A percentile compares a stretch with the other conserved stretches of the same genome.
These are phyloP conservation scores for Torulaspora franciscae DNA, from an alignment of 805 yeast genomes.

Conservation along the genomic window DNA sequence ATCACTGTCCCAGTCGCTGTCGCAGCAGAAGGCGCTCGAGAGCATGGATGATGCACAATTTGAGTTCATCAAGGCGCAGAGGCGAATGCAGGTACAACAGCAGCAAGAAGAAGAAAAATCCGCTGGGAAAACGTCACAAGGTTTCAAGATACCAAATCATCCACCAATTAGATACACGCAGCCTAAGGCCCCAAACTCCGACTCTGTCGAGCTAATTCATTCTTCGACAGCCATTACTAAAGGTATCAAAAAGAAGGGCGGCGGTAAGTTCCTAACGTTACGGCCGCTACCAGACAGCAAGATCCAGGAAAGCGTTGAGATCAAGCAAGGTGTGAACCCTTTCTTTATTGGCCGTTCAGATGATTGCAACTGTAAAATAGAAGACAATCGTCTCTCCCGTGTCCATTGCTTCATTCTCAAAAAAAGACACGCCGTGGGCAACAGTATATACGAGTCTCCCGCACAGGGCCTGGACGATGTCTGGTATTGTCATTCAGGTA, in stretches of 20 bases:
- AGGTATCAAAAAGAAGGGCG: conserved; percentile 20
- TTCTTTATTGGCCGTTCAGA: conserved; percentile 71
- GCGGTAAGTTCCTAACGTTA: conserved; percentile 61
- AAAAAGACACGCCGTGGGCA: conserved; percentile 56
- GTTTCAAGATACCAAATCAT: conserved; percentile 29
- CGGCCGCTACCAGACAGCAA: conserved; percentile 47
- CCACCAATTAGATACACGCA: conserved; percentile 31
- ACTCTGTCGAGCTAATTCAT: conserved; percentile 10
- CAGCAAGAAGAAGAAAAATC: conserved; percentile 15
- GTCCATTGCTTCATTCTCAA: conserved; percentile 69
- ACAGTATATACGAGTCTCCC: conserved; percentile 59
- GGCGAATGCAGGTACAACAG: conserved; percentile 17
- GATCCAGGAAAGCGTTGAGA: conserved; percentile 44
- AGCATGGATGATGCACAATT: conserved; percentile 34
- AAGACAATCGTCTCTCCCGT: conserved; percentile 77
- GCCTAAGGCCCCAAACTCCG: conserved; percentile 16
- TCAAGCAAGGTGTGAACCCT: conserved; percentile 64
- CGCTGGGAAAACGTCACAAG: conserved; percentile 13
- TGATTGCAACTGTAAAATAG: conserved; percentile 54
- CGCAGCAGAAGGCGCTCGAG: conserved; percentile 53
- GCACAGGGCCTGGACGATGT: conserved; percentile 69
- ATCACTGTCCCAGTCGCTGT: conserved; percentile 65
- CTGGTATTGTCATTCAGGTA: conserved; percentile 75
- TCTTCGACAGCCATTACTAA: conserved; percentile 8
- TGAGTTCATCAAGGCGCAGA: conserved; percentile 26